Conservation (phyloP, 73 alveolate species). For the Tetrahymena thermophila region DNA sequence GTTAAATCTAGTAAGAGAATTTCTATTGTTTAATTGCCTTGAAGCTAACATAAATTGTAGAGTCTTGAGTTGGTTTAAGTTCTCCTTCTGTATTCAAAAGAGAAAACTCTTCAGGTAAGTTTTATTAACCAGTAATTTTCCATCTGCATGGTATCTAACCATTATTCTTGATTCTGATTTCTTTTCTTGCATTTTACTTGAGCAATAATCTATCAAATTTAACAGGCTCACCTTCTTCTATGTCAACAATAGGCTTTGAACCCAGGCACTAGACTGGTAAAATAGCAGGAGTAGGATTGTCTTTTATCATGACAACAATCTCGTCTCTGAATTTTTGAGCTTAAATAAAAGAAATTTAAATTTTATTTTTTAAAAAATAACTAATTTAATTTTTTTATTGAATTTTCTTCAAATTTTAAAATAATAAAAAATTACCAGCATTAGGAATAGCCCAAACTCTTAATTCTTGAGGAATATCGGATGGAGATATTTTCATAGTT, state of each 20-base stretch:
- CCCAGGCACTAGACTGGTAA: slow-evolving; percentile 88
- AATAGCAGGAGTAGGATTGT: slow-evolving; percentile 95
- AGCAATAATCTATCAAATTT: slow-evolving; percentile 90
- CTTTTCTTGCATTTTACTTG: slow-evolving; percentile 75
- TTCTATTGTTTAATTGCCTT: slow-evolving; percentile 87
- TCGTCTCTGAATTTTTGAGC: slow-evolving; percentile 89
- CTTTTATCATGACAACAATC: slow-evolving; percentile 89
- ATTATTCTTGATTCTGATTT: slow-evolving; percentile 85
- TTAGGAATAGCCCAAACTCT: slow-evolving; percentile 96
- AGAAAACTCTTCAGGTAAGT: slow-evolving; percentile 85
- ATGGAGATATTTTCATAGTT: slow-evolving; percentile 64
- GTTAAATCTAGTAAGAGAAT: slow-evolving; percentile 69
- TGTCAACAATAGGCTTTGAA: slow-evolving; percentile 90
- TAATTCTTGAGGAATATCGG: slow-evolving; percentile 88
- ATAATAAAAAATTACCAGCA: not conserved
- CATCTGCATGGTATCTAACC: slow-evolving; percentile 92
- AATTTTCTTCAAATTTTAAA: not conserved
- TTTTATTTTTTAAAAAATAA: no score
- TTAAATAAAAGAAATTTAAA: not conserved
- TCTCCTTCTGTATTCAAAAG: slow-evolving; percentile 82
- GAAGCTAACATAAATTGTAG: slow-evolving; percentile 82
- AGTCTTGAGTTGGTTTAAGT: slow-evolving; percentile 88
- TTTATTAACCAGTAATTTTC: slow-evolving; percentile 86
- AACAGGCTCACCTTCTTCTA: slow-evolving; percentile 83
- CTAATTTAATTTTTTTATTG: no score